Evolutionary conservation across 306 rosid species (phyloP).

Genomic region (Senna siamea): DNA sequence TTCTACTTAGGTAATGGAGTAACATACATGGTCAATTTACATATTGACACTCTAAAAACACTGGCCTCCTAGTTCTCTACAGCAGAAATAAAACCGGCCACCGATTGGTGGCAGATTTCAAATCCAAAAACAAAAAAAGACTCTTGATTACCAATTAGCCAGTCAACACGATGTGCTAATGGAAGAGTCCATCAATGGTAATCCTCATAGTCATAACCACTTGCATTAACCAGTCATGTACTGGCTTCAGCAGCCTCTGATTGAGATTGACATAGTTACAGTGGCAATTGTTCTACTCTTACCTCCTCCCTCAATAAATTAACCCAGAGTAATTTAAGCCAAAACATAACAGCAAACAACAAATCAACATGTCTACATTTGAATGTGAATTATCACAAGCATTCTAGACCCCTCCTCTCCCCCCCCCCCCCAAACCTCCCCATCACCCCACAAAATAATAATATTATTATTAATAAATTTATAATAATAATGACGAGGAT

Average conservation of each 20-base stretch:
- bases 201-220: background rate
- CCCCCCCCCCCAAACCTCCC: background rate
- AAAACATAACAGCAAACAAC: slow-evolving; percentile 5
- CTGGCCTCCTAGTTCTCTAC: background rate
- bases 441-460: too few species aligned
- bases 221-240: background rate
- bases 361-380: background rate
- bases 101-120: background rate
- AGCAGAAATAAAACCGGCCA: background rate
- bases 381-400: background rate
- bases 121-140: background rate
- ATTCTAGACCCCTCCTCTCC: background rate
- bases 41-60: background rate
- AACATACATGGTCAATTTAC: background rate
- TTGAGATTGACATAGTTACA: background rate
- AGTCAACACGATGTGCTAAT: background rate
- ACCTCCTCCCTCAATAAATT: background rate
- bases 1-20: background rate
- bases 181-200: background rate
- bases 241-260: background rate
- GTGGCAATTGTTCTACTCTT: background rate
- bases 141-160: background rate
- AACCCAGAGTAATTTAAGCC: background rate
- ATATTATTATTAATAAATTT: too few species aligned
- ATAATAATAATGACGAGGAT: too few species aligned